Percentiles rank a stretch among this genome's conserved stretches.
phyloP scores from a whole-genome alignment of 345 rosid genomes.

The Eucalyptus tenuipes region DNA sequence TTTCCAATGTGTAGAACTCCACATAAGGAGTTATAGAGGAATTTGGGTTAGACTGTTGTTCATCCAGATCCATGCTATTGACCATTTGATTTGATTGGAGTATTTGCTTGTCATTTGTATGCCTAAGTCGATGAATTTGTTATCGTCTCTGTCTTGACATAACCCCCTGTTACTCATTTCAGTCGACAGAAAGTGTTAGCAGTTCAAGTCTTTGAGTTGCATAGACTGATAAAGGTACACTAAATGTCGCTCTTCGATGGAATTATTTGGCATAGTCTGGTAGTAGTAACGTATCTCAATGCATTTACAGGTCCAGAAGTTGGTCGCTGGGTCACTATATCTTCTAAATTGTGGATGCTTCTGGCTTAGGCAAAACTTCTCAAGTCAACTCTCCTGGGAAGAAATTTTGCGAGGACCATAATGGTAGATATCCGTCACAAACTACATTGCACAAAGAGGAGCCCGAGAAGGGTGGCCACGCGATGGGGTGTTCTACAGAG shows the following conservation, averaged over 20 bases:
- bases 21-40: no score
- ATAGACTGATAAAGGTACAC: conserved; percentile 79
- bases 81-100: not conserved
- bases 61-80: not conserved
- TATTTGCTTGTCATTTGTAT: not conserved
- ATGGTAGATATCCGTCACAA: conserved; percentile 22
- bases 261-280: not conserved
- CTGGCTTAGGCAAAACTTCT: conserved; percentile 26
- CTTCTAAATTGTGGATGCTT: conserved; percentile 36
- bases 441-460: conserved; percentile 14
- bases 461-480: conserved; percentile 19
- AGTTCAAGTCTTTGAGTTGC: conserved; percentile 84
- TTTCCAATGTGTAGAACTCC: not conserved
- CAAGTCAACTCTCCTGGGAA: conserved; percentile 25
- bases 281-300: not conserved
- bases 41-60: no score
- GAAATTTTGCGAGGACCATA: conserved; percentile 23
- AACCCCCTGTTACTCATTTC: conserved; percentile 29
- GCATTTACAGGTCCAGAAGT: conserved; percentile 50
- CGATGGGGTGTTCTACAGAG: conserved; percentile 38
- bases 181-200: conserved; percentile 91
- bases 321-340: conserved; percentile 63
- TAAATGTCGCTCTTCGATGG: not conserved
- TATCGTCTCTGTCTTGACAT: conserved; percentile 3
- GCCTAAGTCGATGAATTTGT: not conserved